Base-by-base conservation (phyloP, 768 basidiomycete species). In the Boletus barrowsii region DNA sequence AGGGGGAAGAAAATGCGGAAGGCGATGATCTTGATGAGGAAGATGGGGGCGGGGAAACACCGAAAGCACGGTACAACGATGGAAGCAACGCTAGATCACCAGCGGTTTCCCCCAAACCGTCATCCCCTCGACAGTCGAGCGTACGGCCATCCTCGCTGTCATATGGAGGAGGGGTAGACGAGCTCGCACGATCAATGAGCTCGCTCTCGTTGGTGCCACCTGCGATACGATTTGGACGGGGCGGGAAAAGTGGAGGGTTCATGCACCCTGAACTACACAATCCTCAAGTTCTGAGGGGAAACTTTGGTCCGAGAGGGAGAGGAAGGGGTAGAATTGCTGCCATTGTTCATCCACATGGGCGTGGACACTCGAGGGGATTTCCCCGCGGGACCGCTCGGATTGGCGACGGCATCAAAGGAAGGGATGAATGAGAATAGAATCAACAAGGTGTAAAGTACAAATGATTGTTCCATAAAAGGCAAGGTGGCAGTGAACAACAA, bases 151-250 rank as follows among this genome's bases (percentile, higher is more conserved):
- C 59, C 39, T 49, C 56, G 44, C 57, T 61, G 24, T 67, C 64
- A n/a, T n/a, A 56, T 2, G 51, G n/a, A 41, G 50, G 42, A 40
- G 22, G 22, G 22, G 61, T 84, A 35, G 80, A 86, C 47, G 72
- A 72, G 15, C 75, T 91, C 14, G 65, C 82, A 18, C 68, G 74
- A 24, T 76, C 76, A 1, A 69, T 81, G 62, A 70, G 69, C 50
- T 69, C 79, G 29, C 72, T 82, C 60, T 74, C 82, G 10, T 78
- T 91, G 51, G 80, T 91, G 2, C 89, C 89, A 4, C 71, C 81
- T 4, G 78, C 85, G 0, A 79, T 91, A 40, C 79, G 84, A 13
- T 92, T 92, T 55, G 89, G 89, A 24, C 77, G 88, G 37, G 90
- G 90, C 0, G 84, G 83, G 4, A 81, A 77, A 59, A 71, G 66